Evolutionary conservation across 2,329 filamentous ascomycete species (phyloP), one percentile per base, ranked within the genome.

Genomic region (Claviceps monticola): DNA sequence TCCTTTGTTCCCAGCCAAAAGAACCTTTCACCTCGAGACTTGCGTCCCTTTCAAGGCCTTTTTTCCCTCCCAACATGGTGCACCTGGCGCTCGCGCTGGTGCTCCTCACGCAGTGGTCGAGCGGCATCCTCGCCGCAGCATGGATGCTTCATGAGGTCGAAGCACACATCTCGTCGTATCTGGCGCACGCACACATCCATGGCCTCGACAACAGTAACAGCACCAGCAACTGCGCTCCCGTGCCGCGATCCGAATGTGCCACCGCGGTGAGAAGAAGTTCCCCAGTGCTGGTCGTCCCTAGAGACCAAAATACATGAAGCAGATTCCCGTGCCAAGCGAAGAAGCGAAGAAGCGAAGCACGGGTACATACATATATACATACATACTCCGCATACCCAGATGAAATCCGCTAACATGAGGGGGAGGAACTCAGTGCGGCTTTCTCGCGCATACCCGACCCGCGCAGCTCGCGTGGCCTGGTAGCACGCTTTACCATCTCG

Each of bases 371-470:
- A 19, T 23, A 23, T 1, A 6, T 23, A 6, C 5, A 6, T 23
- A 6, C 5, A 8, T 26, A 2, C 21, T 23, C 21, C 21, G 21
- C 4, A 11, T 34, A 34, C 29, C 9, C 38, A 39, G 38, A 39
- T 9, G 17, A 16, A 1, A 39, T 17, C 38, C 6, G 2, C 38
- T 39, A 17, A 39, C 16, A 17, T 17, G 16, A 2, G 2, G 14
- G 2, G 14, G 23, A 23, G 38, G 6, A 2, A 44, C 11, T 7
- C 48, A 59, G 57, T 61, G 59, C 42, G 53, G 53, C 49, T 61
- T 61, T 42, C 51, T 61, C 9, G 52, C 53, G 23, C 56, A 56
- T 45, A 23, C 51, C n/a, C 23, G 45, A 16, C 56, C 56, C 7
- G 13, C 43, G 5, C 49, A 46, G 8, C 38, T 61, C 21, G 54